phyloP scores from a whole-genome alignment of 2,329 filamentous ascomycete species.

The Lomentospora prolificans region DNA sequence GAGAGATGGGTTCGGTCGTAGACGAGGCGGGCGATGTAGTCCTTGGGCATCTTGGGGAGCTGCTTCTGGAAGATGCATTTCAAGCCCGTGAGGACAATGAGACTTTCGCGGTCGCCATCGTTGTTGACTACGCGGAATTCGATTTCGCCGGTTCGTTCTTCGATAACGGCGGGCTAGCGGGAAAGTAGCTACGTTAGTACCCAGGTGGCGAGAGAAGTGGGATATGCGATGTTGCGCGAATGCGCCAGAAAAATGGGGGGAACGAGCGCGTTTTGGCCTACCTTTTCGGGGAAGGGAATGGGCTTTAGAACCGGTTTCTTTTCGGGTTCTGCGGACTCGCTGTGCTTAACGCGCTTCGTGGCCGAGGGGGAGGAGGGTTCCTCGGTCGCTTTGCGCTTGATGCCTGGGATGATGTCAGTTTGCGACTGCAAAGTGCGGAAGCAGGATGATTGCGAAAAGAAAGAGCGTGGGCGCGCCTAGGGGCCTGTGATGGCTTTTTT shows the following conservation, averaged over 20 bases:
- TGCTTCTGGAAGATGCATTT: constrained; percentile 99
- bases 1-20: constrained; percentile 95
- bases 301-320: constrained; percentile 48
- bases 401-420: constrained; percentile 24
- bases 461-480: too few relatives aligned
- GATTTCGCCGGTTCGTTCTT: constrained; percentile 89
- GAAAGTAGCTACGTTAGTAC: background rate
- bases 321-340: constrained; percentile 32
- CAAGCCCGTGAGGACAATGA: constrained; percentile 87
- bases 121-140: constrained; percentile 98
- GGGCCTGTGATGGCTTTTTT: too few relatives aligned
- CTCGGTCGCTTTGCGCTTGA: constrained; percentile 65
- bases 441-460: background rate
- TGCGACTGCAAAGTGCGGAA: background rate
- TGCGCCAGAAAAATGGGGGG: background rate
- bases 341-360: constrained; percentile 55
- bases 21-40: constrained; percentile 94
- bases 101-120: constrained; percentile 75
- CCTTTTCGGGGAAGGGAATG: constrained; percentile 86
- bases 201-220: background rate
- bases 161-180: constrained; percentile 68
- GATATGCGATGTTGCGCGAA: background rate
- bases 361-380: constrained; percentile 52
- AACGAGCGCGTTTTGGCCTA: constrained; percentile 56
- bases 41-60: constrained; percentile 97